These are phyloP conservation scores for Sabuloglossum arenarium DNA, from an alignment of 495 filamentous ascomycete genomes.

Conservation along the genomic window DNA sequence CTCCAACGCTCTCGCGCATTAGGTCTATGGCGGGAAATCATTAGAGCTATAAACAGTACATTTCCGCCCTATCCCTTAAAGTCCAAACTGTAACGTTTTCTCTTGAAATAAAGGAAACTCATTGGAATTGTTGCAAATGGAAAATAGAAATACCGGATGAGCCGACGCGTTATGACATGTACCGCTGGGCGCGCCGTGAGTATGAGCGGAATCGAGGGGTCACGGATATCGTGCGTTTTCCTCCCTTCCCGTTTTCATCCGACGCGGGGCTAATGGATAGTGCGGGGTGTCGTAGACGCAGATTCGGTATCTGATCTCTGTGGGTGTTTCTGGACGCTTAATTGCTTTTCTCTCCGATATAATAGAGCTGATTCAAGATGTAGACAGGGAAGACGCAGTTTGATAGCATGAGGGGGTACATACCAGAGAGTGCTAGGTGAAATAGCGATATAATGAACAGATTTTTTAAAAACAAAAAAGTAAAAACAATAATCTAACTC, in stretches of 20 bases:
- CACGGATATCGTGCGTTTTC: slow-evolving; percentile 42
- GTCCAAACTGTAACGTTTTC: not conserved
- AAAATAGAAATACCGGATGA: slow-evolving; percentile 24
- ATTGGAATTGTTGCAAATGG: not conserved
- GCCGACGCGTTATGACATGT: slow-evolving; percentile 39
- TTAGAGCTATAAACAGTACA: slow-evolving; percentile 21
- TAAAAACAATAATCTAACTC: too few relatives aligned
- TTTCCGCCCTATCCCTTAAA: not conserved
- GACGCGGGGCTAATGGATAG: not conserved
- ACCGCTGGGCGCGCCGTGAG: slow-evolving; percentile 48
- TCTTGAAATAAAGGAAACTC: not conserved
- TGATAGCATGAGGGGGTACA: slow-evolving; percentile 33
- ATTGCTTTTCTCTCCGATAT: not conserved
- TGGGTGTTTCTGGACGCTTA: slow-evolving; percentile 6
- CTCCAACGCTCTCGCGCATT: slow-evolving; percentile 33
- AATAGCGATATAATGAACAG: too few relatives aligned
- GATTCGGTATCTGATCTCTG: slow-evolving; percentile 38
- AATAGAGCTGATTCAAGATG: not conserved
- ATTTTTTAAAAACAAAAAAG: too few relatives aligned
- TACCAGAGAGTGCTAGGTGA: too few relatives aligned
- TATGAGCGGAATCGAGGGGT: slow-evolving; percentile 54
- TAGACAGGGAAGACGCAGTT: slow-evolving; percentile 37
- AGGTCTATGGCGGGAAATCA: slow-evolving; percentile 34
- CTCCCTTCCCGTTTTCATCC: not conserved
- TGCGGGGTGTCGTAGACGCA: slow-evolving; percentile 15